Evolutionary conservation across 495 filamentous ascomycete genomes (phyloP).

Genomic region (Neurospora sp.): DNA sequence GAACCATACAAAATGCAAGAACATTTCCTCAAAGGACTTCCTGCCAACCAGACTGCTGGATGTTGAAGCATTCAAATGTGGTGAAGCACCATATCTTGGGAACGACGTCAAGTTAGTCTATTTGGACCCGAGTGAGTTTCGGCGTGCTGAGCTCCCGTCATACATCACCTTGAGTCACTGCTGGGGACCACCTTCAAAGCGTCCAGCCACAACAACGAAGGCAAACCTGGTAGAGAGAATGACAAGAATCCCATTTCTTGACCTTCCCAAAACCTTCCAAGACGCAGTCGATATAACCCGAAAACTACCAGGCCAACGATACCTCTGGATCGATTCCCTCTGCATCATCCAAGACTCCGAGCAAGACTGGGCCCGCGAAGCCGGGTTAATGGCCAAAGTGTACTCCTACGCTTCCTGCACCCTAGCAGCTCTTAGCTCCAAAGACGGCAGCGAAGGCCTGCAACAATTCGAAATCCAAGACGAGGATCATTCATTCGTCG

Average conservation of each 20-base stretch:
- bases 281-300: not conserved
- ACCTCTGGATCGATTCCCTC: not conserved
- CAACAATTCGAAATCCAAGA: not conserved
- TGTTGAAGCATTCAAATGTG: no score
- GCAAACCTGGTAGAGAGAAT: not conserved
- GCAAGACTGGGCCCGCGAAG: not conserved
- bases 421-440: not conserved
- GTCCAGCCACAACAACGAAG: not conserved
- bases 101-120: no score
- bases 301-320: not conserved
- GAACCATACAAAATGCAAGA: no score
- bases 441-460: not conserved
- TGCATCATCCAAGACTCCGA: not conserved
- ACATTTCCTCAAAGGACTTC: no score
- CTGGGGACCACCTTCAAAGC: not conserved
- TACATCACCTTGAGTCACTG: not conserved
- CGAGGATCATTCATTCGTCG: no score
- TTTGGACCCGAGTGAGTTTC: no score
- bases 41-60: no score
- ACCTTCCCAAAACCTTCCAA: not conserved
- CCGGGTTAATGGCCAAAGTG: not conserved
- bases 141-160: not conserved
- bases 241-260: not conserved
- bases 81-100: no score
- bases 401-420: not conserved